Base-by-base conservation (phyloP, 257 asterid genomes). In the Capsicum baccatum region DNA sequence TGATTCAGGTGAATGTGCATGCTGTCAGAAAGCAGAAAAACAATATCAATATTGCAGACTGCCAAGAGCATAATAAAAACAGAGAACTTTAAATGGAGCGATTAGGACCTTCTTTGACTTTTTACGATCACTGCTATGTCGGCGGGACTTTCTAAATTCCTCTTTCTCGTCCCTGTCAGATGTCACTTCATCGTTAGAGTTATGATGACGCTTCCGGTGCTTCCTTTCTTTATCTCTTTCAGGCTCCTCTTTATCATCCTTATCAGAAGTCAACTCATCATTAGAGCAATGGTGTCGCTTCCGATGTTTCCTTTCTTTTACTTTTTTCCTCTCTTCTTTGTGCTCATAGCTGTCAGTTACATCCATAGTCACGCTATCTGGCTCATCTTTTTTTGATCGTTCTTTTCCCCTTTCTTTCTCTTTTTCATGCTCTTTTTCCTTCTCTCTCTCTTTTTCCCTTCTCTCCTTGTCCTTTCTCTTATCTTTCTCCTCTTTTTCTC, bases 141-240 rank as follows among this genome's bases (percentile, higher is more conserved):
- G 90, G 21, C 95, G 95, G 44, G 98, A 89, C 88, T 91, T 94
- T 85, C 87, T 97, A 7, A 89, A 62, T 85, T 92, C 99, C 86
- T 96, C 98, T 88, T 88, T 93, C 85, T 93, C 98, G n/a, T 96
- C 99, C 88, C 88, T 92, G 44, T 95, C 99, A 55, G 99, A 97
- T 88, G 92, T 88, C 64, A 89, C 92, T 83, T 97, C 98, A 81
- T 97, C 98, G 54, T 87, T 84, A 57, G 90, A 84, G 89, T 92
- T 91, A 73, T 92, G 97, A 56, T 93, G 99, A 79, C 98, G 91
- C 90, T 92, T 97, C 84, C 99, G 85, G 73, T 97, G 99, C 87
- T 91, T 97, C 88, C 92, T 94, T 62, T 95, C 98, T 83, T 87
- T 94, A 63, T 92, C 97, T 91, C 90, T 95, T 55, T 93, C 99